These are phyloP conservation scores for Cladosporium oxysporum DNA, from an alignment of 2,329 filamentous ascomycete species.

Conservation along the genomic window DNA sequence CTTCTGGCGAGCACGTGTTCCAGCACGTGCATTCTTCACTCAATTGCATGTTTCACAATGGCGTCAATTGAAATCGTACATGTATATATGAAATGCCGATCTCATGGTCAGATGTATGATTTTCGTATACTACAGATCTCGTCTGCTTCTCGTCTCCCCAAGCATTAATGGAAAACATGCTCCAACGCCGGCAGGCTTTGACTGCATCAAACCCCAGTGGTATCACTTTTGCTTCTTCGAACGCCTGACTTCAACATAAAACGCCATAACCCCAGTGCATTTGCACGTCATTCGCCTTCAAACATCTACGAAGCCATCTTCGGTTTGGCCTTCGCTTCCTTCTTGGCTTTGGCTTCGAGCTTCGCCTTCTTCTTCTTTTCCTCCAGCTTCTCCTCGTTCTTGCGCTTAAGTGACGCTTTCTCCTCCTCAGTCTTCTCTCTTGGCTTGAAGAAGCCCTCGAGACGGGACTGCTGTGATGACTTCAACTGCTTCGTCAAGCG, in stretches of 20 bases:
- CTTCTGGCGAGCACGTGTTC: conserved; percentile 4
- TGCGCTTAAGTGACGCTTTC: conserved; percentile 83
- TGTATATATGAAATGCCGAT: background rate
- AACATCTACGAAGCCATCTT: conserved; percentile 36
- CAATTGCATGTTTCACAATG: background rate
- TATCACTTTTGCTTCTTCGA: conserved; percentile 18
- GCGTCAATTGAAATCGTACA: too few relatives aligned
- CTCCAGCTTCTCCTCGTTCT: conserved; percentile 87
- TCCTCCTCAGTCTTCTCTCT: conserved; percentile 85
- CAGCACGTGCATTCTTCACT: background rate
- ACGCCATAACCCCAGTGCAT: conserved; percentile 8
- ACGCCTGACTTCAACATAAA: conserved; percentile 10
- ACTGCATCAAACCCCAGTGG: conserved; percentile 12
- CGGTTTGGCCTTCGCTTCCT: conserved; percentile 84
- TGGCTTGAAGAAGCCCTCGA: conserved; percentile 97
- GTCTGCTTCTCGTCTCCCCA: background rate
- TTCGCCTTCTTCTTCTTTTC: conserved; percentile 95
- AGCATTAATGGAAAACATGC: background rate
- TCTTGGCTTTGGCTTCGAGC: conserved; percentile 93
- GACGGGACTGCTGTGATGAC: conserved; percentile 81
- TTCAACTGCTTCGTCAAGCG: conserved; percentile 89
- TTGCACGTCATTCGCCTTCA: background rate
- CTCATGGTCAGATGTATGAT: background rate
- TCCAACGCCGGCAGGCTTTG: conserved; percentile 2
- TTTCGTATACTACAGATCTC: background rate